Base-by-base conservation (phyloP, 169 alveolate species). In the Plasmodium gonderi region DNA sequence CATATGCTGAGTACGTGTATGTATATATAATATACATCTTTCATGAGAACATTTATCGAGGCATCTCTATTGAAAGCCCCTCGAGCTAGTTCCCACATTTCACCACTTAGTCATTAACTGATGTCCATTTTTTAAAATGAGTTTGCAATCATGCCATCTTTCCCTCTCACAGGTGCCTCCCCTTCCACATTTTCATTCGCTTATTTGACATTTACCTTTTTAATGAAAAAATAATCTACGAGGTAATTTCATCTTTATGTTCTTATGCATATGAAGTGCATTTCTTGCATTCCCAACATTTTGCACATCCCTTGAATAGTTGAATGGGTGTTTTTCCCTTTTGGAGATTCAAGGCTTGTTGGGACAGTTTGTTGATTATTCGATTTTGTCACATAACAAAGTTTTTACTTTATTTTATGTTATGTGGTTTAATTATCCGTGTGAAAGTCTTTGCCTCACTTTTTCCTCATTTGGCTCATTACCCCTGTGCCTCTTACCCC, bases 171-270 rank as follows among this genome's bases (percentile, higher is more conserved):
- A 87, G 93, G 79, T 87, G 93, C 23, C 45, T 87, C 14, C 93
- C 93, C 23, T 87, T 87, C 38, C 76, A 60, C 68, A 87, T 87
- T 36, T 87, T 75, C 49, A 87, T 87, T 45, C 83, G 93, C 77
- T 23, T 51, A 76, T 87, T 87, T 45, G 93, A 87, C 78, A 87
- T 87, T 23, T 87, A 75, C 51, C 78, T 82, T n/a, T 87, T 87
- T 74, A 51, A 75, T 75, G 93, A 87, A 47, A 74, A 87, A 54
- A 87, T 87, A 51, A 75, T 87, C 26, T 87, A 75, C 33, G 93
- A 87, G 93, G 93, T 87, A 75, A 51, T 23, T 33, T 23, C 65
- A 75, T 40, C 20, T 64, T 7, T 6, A 17, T 29, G 33, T 42
- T 31, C 47, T 45, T 38, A 17, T 60, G 20, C 11, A n/a, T 2